Evolutionary conservation across 768 basidiomycete genomes (phyloP), one percentile per base, ranked within the genome.

Genomic region (Cystobasidium tubakii): DNA sequence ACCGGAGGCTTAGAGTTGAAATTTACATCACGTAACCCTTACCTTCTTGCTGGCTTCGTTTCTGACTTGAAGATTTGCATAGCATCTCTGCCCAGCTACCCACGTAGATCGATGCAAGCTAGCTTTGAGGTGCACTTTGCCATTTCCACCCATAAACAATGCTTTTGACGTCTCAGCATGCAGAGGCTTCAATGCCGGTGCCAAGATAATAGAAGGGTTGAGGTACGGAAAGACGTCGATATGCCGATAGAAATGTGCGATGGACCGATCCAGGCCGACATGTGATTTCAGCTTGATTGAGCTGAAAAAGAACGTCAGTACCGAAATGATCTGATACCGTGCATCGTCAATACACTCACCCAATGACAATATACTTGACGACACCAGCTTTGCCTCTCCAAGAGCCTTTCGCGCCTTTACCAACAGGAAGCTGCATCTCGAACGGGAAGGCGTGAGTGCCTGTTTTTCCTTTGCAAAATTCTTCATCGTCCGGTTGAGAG

Each of bases 201-300:
- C 84, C 21, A 96, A 85, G 25, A 88, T 83, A 2, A 83, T 71
- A 23, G 84, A 81, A 1, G 89, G 86, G 73, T 90, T 85, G 23
- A 92, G 81, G 57, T 86, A 86, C 0, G 92, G 91, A 86, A 88
- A 91, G 33, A 94, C 83, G 66, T 88, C 86, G 80, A 91, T 88
- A 57, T 87, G 83, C 10, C 92, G 87, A 80, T 93, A 95, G 80
- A 94, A 92, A 81, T 96, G 92, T 1, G 92, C 89, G 39, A 94
- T 88, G 1, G 90, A 90, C 17, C 86, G 84, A 76, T 85, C 85
- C 31, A 83, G 82, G 2, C 86, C 86, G 19, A 84, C 81, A 1
- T 86, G 78, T 66, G 90, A 87, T 80, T 88, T 89, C 73, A 94
- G 85, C 81, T 89, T 89, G 77, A 91, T 82, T 12, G 89, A 90